Conservation (phyloP, 805 yeast genomes). For the Hanseniaspora nectarophila region DNA sequence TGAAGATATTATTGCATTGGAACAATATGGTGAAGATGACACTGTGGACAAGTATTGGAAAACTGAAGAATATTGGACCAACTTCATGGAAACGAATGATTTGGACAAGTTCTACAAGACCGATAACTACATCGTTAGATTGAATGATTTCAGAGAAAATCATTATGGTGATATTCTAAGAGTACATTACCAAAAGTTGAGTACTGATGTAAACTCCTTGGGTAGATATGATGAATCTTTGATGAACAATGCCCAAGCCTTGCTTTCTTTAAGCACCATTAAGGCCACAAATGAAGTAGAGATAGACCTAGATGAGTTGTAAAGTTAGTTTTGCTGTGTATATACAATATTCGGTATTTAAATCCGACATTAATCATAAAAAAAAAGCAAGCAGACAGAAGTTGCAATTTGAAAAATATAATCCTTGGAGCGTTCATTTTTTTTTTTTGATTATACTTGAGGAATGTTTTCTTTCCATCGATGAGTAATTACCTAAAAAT, state of each 20-base stretch:
- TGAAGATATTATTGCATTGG: neutral
- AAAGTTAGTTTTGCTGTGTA: too few species aligned
- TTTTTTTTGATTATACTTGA: too few species aligned
- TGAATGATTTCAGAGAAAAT: slow-evolving; percentile 48
- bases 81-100: slow-evolving; percentile 41
- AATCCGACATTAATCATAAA: too few species aligned
- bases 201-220: slow-evolving; percentile 67
- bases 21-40: neutral
- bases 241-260: slow-evolving; percentile 69
- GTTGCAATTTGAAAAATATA: too few species aligned
- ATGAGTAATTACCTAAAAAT: neutral
- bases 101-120: slow-evolving; percentile 53
- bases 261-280: neutral
- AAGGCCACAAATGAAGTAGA: neutral
- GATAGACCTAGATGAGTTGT: slow-evolving; percentile 16
- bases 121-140: slow-evolving; percentile 53
- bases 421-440: too few species aligned
- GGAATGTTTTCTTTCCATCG: neutral
- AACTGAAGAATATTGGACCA: slow-evolving; percentile 70
- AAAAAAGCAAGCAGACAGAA: too few species aligned
- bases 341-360: too few species aligned
- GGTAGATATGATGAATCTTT: slow-evolving; percentile 84
- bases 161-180: slow-evolving; percentile 73
- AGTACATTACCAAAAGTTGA: slow-evolving; percentile 69
- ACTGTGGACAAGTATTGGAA: slow-evolving; percentile 56